Conservation (phyloP, 139 green algal genomes). For the Yamagishiella unicocca region DNA sequence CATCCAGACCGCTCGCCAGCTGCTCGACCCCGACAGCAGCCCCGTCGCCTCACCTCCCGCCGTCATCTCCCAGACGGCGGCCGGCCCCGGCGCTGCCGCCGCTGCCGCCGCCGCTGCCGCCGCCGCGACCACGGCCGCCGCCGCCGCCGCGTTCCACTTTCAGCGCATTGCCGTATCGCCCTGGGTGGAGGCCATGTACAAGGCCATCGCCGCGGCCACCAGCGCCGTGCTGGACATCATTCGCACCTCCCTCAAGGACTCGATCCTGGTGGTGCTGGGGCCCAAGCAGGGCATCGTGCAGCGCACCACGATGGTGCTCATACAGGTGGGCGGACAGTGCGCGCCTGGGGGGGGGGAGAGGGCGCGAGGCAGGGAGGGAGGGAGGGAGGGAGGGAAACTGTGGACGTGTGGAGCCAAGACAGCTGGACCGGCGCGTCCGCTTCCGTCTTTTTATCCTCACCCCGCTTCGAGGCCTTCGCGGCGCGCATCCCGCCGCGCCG, state of each 20-base stretch:
- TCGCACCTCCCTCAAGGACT: conserved; percentile 42
- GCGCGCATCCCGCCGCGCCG: too few species aligned
- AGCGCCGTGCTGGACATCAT: conserved; percentile 46
- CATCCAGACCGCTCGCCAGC: not conserved
- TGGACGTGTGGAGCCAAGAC: too few species aligned
- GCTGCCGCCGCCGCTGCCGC: not conserved
- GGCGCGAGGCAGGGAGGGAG: not conserved
- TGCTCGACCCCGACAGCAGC: conserved; percentile 5
- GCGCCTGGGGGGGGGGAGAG: not conserved
- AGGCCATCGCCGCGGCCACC: conserved; percentile 52
- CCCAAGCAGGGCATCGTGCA: conserved; percentile 51
- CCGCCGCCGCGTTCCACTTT: not conserved
- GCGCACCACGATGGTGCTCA: conserved; percentile 58
- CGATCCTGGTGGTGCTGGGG: conserved; percentile 48
- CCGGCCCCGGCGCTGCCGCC: not conserved
- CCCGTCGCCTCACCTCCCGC: not conserved
- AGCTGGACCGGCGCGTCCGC: too few species aligned
- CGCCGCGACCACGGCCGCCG: not conserved
- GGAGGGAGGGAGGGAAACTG: not conserved
- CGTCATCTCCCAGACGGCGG: not conserved
- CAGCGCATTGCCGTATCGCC: not conserved
- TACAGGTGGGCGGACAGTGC: conserved; percentile 34
- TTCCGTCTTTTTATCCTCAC: too few species aligned
- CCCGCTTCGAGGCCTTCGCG: too few species aligned
- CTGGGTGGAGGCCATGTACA: conserved; percentile 46